These are phyloP conservation scores for Lactifluus hygrophoroides DNA, from an alignment of 768 basidiomycete species.

Conservation along the genomic window DNA sequence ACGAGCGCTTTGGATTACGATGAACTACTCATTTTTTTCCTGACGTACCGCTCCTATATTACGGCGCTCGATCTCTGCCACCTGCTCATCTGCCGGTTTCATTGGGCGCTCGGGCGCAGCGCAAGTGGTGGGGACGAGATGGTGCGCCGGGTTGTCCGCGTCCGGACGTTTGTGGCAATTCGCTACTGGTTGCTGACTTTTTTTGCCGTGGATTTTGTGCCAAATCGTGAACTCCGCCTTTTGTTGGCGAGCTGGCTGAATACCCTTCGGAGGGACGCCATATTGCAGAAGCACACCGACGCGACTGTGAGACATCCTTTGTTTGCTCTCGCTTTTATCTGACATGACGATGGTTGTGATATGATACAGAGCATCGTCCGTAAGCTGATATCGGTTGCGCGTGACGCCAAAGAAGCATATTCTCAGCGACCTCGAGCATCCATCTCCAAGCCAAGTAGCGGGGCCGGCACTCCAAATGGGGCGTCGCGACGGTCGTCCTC, in stretches of 20 bases:
- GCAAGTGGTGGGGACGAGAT: constrained; percentile 53
- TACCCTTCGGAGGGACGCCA: constrained; percentile 60
- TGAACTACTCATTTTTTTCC: constrained; percentile 82
- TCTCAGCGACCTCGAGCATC: constrained; percentile 16
- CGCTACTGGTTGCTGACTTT: constrained; percentile 89
- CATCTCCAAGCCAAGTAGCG: constrained; percentile 30
- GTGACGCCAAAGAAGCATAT: constrained; percentile 69
- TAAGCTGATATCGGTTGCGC: constrained; percentile 74
- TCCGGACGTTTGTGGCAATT: constrained; percentile 84
- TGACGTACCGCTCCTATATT: constrained; percentile 86
- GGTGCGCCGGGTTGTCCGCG: constrained; percentile 68
- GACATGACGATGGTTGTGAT: constrained; percentile 9
- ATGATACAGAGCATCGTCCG: constrained; percentile 75
- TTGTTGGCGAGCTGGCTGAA: constrained; percentile 78
- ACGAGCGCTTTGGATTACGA: constrained; percentile 83
- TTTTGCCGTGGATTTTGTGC: constrained; percentile 81
- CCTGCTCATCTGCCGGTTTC: constrained; percentile 78
- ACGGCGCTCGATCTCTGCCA: constrained; percentile 71
- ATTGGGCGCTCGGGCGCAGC: constrained; percentile 66
- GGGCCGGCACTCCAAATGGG: constrained; percentile 3
- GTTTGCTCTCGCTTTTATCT: background rate
- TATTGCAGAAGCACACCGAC: constrained; percentile 54
- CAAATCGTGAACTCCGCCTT: constrained; percentile 66
- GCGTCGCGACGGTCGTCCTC: constrained; percentile 31
- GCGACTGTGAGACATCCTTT: constrained; percentile 48